A percentile compares a stretch with the other conserved stretches of the same genome.
These are phyloP conservation scores for Paulownia fortunei DNA, from an alignment of 257 asterid species.

Conservation along the genomic window DNA sequence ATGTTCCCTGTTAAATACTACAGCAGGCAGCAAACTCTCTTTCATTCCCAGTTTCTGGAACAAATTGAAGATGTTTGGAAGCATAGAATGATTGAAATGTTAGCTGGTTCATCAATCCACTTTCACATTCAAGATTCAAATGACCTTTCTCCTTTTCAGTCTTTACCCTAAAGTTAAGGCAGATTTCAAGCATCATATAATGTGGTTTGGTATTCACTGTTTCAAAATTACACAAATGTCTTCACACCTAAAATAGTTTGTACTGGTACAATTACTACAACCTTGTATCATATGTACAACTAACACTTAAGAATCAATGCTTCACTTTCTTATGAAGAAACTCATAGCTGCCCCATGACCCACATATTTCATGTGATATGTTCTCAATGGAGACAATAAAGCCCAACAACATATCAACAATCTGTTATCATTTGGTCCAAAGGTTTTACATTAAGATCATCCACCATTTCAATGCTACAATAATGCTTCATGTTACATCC, in stretches of 20 bases:
- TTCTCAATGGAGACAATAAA: constrained; percentile 33
- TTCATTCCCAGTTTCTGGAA: too few relatives aligned
- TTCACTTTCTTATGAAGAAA: constrained; percentile 41
- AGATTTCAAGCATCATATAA: constrained; percentile 27
- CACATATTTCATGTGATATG: constrained; percentile 48
- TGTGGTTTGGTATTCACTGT: constrained; percentile 32
- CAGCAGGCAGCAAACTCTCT: too few relatives aligned
- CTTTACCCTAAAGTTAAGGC: constrained; percentile 46
- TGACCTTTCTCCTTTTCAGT: too few relatives aligned
- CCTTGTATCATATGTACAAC: constrained; percentile 16
- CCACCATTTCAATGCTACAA: not conserved
- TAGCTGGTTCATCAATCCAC: not conserved
- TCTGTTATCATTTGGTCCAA: constrained; percentile 34
- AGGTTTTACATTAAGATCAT: not conserved
- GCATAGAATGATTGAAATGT: not conserved
- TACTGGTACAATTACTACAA: not conserved
- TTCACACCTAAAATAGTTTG: constrained; percentile 23
- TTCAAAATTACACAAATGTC: constrained; percentile 25
- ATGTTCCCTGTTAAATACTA: too few relatives aligned
- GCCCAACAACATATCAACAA: constrained; percentile 38
- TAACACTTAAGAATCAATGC: constrained; percentile 37
- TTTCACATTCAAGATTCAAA: constrained; percentile 1
- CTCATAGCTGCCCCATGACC: constrained; percentile 37
- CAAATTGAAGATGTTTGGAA: not conserved
- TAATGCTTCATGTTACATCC: too few relatives aligned